Conservation (phyloP, 2,329 filamentous ascomycete genomes). For the Fusarium fujikuroi region DNA sequence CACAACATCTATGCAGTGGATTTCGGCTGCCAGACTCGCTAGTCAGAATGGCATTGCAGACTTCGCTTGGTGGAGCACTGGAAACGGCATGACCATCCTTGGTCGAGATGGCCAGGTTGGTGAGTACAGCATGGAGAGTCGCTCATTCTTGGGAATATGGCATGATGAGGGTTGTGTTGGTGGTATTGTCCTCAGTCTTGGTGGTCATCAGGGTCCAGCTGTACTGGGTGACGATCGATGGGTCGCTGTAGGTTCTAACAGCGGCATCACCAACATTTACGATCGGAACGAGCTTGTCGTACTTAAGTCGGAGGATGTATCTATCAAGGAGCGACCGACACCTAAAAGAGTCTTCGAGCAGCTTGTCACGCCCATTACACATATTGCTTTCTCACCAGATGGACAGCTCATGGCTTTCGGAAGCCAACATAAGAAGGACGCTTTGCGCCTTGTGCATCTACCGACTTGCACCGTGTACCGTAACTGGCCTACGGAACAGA, state of each 20-base stretch:
- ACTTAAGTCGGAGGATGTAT: slow-evolving; percentile 53
- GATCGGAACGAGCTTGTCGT: slow-evolving; percentile 76
- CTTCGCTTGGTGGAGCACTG: slow-evolving; percentile 91
- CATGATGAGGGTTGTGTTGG: slow-evolving; percentile 89
- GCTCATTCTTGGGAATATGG: slow-evolving; percentile 83
- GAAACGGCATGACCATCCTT: slow-evolving; percentile 82
- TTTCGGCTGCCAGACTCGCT: slow-evolving; percentile 83
- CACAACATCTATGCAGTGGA: slow-evolving; percentile 85
- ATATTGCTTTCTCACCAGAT: slow-evolving; percentile 84
- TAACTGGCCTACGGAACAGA: slow-evolving; percentile 95
- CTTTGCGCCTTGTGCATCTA: slow-evolving; percentile 86
- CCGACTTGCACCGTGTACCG: slow-evolving; percentile 93
- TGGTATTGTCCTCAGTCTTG: slow-evolving; percentile 83
- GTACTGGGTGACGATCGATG: slow-evolving; percentile 83
- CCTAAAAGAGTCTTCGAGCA: slow-evolving; percentile 83
- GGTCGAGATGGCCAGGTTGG: slow-evolving; percentile 90
- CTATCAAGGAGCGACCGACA: slow-evolving; percentile 73
- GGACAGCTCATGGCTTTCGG: slow-evolving; percentile 90
- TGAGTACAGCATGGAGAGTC: slow-evolving; percentile 80
- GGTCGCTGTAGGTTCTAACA: slow-evolving; percentile 87
- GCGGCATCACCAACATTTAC: slow-evolving; percentile 93
- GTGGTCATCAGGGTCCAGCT: slow-evolving; percentile 71
- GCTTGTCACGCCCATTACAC: slow-evolving; percentile 84
- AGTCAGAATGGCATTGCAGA: slow-evolving; percentile 86
- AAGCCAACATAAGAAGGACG: slow-evolving; percentile 88